A percentile compares a stretch with the other conserved stretches of the same genome.
Evolutionary conservation across 1,284 basidiomycete species (phyloP).

Genomic region (Trametes versicolor): DNA sequence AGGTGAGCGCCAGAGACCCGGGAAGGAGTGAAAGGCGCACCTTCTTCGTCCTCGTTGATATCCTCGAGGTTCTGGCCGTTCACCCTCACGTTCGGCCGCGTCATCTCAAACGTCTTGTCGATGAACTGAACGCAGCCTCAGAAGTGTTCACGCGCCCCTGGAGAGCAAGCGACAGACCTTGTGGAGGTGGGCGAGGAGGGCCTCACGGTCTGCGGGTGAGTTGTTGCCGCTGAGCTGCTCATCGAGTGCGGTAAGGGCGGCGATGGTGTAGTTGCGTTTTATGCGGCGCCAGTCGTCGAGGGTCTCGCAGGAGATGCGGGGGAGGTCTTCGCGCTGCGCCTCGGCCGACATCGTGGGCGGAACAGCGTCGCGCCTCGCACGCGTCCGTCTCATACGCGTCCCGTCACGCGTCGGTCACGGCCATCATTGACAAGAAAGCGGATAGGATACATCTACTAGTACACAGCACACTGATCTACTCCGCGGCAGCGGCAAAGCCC

Average conservation of each 20-base stretch:
- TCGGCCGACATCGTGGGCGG: constrained; percentile 44
- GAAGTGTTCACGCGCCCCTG: not conserved
- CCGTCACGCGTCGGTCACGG: constrained; percentile 5
- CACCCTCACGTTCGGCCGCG: constrained; percentile 77
- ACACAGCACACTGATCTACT: too few relatives aligned
- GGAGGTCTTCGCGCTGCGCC: constrained; percentile 62
- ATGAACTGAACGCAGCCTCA: constrained; percentile 56
- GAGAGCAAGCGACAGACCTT: constrained; percentile 49
- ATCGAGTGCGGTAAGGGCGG: constrained; percentile 56
- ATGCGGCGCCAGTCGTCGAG: constrained; percentile 70
- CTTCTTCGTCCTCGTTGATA: constrained; percentile 62
- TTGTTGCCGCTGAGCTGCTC: constrained; percentile 50
- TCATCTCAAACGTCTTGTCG: constrained; percentile 67
- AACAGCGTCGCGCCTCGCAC: not conserved
- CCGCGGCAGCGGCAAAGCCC: too few relatives aligned
- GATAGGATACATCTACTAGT: too few relatives aligned
- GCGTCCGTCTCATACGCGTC: not conserved
- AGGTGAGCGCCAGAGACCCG: not conserved
- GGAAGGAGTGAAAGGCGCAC: constrained; percentile 45
- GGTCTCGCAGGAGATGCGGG: constrained; percentile 70
- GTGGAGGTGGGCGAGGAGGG: constrained; percentile 57
- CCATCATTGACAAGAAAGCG: too few relatives aligned
- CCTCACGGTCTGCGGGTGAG: constrained; percentile 52
- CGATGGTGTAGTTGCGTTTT: constrained; percentile 57
- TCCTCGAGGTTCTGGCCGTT: constrained; percentile 84